Base-by-base conservation (phyloP, 352 stramenopile species). In the Phytophthora chlamydospora region DNA sequence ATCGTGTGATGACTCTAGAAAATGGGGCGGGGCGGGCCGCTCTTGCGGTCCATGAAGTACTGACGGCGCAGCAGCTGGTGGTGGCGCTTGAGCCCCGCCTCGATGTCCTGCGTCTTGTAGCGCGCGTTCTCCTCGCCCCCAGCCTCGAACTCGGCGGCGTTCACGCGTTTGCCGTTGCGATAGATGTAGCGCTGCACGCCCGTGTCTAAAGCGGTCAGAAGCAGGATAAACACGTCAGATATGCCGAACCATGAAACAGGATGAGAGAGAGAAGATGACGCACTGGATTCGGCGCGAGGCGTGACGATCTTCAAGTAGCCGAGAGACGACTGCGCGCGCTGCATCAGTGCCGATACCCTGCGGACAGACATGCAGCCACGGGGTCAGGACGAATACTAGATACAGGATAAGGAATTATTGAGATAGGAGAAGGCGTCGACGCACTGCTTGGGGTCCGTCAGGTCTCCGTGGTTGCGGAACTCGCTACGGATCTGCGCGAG, bases 261-360 rank as follows among this genome's bases (percentile, higher is more conserved):
- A 53, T 38, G 35, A 53, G 10, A 39, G 8, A 42, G n/a, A 16
- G 27, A 32, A 40, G 33, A 19, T 4, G 33, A 71, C 74, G 27
- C 46, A 92, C 83, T 74, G 3, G 82, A 68, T 6, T 75, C 67
- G n/a, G 62, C 58, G 40, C 84, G 85, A 9, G 85, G 87, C 24
- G 87, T 92, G 17, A 96, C 80, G 65, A 96, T 94, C 78, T 93
- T 96, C 43, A 96, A 45, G 66, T 89, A 96, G 11, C 83, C 73
- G 45, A 95, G 82, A 16, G 85, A 90, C 39, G 87, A 89, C 66
- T 96, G 87, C 35, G 87, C 87, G 52, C 83, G 85, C 62, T 90
- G 77, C 38, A 96, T 38, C 8, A 96, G 68, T 45, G 73, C 62
- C 17, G 82, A 78, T 2, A 95, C 52, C 34, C 86, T 95, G 58